phyloP scores from a whole-genome alignment of 2,329 filamentous ascomycete genomes.

The Paracoccidioides lutzii region DNA sequence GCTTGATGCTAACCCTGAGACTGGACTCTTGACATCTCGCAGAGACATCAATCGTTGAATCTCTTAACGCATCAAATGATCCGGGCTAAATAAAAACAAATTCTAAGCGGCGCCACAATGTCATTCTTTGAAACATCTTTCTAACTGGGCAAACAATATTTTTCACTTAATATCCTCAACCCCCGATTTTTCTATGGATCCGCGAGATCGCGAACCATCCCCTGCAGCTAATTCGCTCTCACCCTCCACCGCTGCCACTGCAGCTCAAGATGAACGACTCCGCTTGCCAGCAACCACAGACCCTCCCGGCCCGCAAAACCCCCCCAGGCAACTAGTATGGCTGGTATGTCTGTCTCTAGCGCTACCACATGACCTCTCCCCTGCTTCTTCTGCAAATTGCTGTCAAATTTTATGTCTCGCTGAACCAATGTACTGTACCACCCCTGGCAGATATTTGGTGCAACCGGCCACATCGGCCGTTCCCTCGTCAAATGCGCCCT shows the following conservation, averaged over 20 bases:
- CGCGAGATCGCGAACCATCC: not conserved
- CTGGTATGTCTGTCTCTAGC: conserved; percentile 46
- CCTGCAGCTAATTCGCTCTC: conserved; percentile 1
- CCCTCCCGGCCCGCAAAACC: conserved; percentile 59
- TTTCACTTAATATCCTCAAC: not conserved
- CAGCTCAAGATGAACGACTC: conserved; percentile 32
- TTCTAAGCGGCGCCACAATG: not conserved
- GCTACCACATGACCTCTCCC: not conserved
- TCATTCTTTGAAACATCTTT: not conserved
- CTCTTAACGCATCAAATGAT: not conserved
- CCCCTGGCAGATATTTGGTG: conserved; percentile 63
- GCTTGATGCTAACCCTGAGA: too few species aligned
- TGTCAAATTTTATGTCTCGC: not conserved
- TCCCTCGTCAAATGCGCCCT: conserved; percentile 76
- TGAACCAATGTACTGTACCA: not conserved
- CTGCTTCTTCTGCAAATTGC: not conserved
- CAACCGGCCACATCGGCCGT: conserved; percentile 92
- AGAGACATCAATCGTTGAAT: too few species aligned
- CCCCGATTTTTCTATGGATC: not conserved
- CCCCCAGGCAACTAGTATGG: conserved; percentile 70
- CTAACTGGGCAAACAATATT: not conserved
- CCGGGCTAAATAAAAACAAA: not conserved
- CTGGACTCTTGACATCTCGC: too few species aligned
- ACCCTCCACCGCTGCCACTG: conserved; percentile 13
- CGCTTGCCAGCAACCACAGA: conserved; percentile 74